phyloP scores from a whole-genome alignment of 2,329 filamentous ascomycete genomes.

The Hypoxylon sp. region DNA sequence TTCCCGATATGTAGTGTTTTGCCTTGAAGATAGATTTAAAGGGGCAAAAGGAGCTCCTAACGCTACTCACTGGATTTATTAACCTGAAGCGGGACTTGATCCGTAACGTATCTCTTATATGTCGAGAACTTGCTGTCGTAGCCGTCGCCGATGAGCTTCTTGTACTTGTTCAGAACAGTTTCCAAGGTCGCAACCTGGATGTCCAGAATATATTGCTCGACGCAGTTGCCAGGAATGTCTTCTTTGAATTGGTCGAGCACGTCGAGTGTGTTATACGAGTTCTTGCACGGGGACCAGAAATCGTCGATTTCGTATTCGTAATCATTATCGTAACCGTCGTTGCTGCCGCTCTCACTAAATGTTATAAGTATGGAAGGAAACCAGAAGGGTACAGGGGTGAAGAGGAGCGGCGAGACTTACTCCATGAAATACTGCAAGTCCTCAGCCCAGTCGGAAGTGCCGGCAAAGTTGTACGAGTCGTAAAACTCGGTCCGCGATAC shows the following conservation, averaged over 20 bases:
- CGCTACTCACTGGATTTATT: constrained; percentile 34
- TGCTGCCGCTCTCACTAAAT: constrained; percentile 6
- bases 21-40: too few species aligned
- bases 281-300: neutral
- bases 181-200: constrained; percentile 13
- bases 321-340: constrained; percentile 11
- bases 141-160: constrained; percentile 29
- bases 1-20: too few species aligned
- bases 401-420: constrained; percentile 10
- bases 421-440: constrained; percentile 43
- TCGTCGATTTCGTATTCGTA: constrained; percentile 15
- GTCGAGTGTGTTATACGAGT: constrained; percentile 3
- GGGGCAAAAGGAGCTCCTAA: too few species aligned
- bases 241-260: constrained; percentile 3
- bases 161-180: constrained; percentile 25
- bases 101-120: constrained; percentile 25
- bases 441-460: constrained; percentile 46
- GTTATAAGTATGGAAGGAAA: constrained; percentile 1
- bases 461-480: constrained; percentile 18
- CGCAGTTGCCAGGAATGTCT: constrained; percentile 8
- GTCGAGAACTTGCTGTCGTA: constrained; percentile 41
- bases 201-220: constrained; percentile 25
- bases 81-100: constrained; percentile 21
- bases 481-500: neutral
- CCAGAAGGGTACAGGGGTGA: neutral